Conservation (phyloP, 2,329 filamentous ascomycete genomes). For the Penicillium sumatraense region DNA sequence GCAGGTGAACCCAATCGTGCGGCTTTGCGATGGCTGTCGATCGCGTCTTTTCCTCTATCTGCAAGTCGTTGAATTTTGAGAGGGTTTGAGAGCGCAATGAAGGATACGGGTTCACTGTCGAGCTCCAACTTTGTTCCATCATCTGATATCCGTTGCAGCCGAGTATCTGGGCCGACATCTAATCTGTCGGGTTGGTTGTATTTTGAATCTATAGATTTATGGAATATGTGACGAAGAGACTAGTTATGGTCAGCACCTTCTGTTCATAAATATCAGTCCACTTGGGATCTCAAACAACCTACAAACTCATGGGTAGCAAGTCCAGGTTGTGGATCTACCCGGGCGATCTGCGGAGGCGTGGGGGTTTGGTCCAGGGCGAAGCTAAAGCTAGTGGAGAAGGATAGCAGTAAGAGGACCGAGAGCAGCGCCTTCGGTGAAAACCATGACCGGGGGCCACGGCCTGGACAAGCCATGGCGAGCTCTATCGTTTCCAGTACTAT, state of each 20-base stretch:
- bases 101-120: conserved; percentile 54
- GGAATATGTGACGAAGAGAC: conserved; percentile 82
- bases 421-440: neutral
- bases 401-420: neutral
- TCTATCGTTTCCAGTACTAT: neutral
- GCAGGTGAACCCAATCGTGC: conserved; percentile 66
- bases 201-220: conserved; percentile 82
- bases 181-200: conserved; percentile 76
- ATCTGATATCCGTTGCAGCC: conserved; percentile 52
- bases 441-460: neutral
- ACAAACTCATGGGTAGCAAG: neutral
- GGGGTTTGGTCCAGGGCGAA: neutral
- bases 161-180: conserved; percentile 68
- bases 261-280: too few species aligned
- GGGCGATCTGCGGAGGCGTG: neutral
- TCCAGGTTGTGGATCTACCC: neutral
- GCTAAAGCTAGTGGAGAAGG: neutral
- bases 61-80: conserved; percentile 78
- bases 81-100: conserved; percentile 67
- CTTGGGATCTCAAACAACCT: neutral
- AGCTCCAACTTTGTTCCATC: conserved; percentile 44
- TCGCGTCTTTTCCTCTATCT: conserved; percentile 75
- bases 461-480: neutral
- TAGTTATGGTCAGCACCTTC: conserved; percentile 10
- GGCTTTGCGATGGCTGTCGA: conserved; percentile 78